A percentile compares a stretch with the other conserved stretches of the same genome.
These are phyloP conservation scores for Beauveria medogensis DNA, from an alignment of 2,329 filamentous ascomycete species.

Conservation along the genomic window DNA sequence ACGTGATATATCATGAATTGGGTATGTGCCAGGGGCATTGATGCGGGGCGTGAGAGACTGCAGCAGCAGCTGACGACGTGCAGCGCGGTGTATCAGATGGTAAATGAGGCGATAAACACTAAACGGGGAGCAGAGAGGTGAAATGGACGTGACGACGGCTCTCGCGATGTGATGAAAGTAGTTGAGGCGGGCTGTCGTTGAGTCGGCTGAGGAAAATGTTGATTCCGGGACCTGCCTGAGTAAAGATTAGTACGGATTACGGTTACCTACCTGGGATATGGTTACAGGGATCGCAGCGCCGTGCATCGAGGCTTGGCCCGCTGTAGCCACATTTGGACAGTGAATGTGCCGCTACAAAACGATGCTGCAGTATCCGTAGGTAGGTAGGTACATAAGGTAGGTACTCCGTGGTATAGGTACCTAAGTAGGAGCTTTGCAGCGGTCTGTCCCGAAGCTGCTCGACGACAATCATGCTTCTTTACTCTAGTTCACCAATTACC, in stretches of 20 bases:
- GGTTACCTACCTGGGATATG: neutral
- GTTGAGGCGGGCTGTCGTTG: neutral
- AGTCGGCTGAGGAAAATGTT: constrained; percentile 3
- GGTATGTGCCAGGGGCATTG: neutral
- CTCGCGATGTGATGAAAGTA: neutral
- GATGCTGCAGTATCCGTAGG: neutral
- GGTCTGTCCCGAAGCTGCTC: neutral
- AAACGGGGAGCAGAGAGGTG: no score
- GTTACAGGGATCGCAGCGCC: neutral
- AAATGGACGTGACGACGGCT: neutral
- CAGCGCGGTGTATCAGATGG: no score
- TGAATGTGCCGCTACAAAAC: neutral
- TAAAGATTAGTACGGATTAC: no score
- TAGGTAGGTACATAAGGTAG: no score
- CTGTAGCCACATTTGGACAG: neutral
- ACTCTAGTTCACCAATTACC: no score
- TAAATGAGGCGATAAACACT: neutral
- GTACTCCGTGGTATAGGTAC: no score
- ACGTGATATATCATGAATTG: neutral
- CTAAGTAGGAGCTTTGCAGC: no score
- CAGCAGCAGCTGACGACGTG: neutral
- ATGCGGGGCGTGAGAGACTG: neutral
- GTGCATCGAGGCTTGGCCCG: neutral
- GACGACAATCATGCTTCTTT: no score
- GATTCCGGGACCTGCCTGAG: neutral